These are phyloP conservation scores for Podospora didyma DNA, from an alignment of 495 filamentous ascomycete species.

Conservation along the genomic window DNA sequence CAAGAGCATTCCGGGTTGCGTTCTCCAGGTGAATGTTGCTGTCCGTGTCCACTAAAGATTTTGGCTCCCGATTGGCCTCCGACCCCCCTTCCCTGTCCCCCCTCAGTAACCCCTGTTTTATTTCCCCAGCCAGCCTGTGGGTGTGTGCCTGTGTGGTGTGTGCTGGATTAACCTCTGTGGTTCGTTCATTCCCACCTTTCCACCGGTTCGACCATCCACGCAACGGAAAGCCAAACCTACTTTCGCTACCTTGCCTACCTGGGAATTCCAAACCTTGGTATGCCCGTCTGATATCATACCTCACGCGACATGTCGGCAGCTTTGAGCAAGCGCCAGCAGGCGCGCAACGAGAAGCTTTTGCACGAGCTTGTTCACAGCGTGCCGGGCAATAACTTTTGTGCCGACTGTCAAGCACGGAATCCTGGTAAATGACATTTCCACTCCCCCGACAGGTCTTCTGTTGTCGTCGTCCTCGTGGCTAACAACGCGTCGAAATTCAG, in stretches of 20 bases:
- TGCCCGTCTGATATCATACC: not conserved
- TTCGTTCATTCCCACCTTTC: not conserved
- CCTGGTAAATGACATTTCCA: conserved; percentile 63
- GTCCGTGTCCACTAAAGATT: too few relatives aligned
- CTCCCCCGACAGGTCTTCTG: too few relatives aligned
- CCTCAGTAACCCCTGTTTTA: too few relatives aligned
- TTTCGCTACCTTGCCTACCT: not conserved
- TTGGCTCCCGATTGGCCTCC: too few relatives aligned
- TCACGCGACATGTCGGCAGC: conserved; percentile 43
- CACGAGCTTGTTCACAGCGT: conserved; percentile 86
- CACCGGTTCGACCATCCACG: not conserved
- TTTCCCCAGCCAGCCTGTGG: too few relatives aligned
- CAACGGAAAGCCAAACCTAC: not conserved
- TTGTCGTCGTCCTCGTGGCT: not conserved
- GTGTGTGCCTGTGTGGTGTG: not conserved
- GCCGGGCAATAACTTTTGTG: conserved; percentile 90
- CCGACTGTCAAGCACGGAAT: conserved; percentile 87
- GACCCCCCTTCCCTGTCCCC: too few relatives aligned
- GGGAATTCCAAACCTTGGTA: not conserved
- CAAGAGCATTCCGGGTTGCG: too few relatives aligned
- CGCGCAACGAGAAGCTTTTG: conserved; percentile 87
- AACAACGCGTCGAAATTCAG: conserved; percentile 44
- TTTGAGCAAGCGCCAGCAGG: conserved; percentile 88
- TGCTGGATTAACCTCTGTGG: not conserved
- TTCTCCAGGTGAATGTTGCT: too few relatives aligned